A percentile compares a stretch with the other conserved stretches of the same genome.
phyloP scores from a whole-genome alignment of 2,329 filamentous ascomycete genomes.

The Alternaria viburni region DNA sequence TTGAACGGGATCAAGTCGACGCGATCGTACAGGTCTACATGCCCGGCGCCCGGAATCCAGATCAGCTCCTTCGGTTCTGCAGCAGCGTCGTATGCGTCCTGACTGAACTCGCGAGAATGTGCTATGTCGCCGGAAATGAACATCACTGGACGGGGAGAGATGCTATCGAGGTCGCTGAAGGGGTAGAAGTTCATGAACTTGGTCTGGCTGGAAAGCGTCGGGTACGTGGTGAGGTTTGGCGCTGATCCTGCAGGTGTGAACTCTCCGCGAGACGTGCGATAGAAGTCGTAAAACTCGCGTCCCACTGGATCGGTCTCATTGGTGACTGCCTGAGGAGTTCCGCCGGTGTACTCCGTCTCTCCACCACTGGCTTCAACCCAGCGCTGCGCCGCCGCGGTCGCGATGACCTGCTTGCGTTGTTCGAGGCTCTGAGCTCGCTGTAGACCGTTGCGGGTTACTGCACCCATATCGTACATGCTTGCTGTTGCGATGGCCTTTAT shows the following conservation, averaged over 20 bases:
- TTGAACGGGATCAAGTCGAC: conserved; percentile 46
- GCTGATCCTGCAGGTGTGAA: conserved; percentile 24
- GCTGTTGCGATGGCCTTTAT: conserved; percentile 29
- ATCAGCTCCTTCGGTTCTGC: conserved; percentile 49
- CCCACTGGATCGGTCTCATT: conserved; percentile 20
- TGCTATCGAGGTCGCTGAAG: conserved; percentile 37
- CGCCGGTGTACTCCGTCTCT: conserved; percentile 6
- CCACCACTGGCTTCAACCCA: conserved; percentile 15
- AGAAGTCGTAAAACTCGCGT: conserved; percentile 43
- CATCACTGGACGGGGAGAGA: conserved; percentile 39
- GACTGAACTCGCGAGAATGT: conserved; percentile 39
- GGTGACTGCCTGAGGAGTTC: conserved; percentile 21
- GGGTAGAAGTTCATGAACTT: conserved; percentile 45
- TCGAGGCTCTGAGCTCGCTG: conserved; percentile 11
- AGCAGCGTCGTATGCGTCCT: conserved; percentile 30
- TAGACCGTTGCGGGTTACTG: conserved; percentile 15
- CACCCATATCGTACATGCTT: conserved; percentile 30
- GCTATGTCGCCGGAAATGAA: conserved; percentile 34
- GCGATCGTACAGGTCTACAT: conserved; percentile 50
- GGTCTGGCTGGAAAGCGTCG: conserved; percentile 33
- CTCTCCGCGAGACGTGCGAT: conserved; percentile 39
- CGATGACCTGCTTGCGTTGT: conserved; percentile 15
- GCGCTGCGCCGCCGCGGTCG: conserved; percentile 14
- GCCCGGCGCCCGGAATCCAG: conserved; percentile 42
- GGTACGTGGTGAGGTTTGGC: conserved; percentile 39